A percentile compares a stretch with the other conserved stretches of the same genome.
Evolutionary conservation across 305 asterid species (phyloP).

Genomic region (Solanum chacoense): DNA sequence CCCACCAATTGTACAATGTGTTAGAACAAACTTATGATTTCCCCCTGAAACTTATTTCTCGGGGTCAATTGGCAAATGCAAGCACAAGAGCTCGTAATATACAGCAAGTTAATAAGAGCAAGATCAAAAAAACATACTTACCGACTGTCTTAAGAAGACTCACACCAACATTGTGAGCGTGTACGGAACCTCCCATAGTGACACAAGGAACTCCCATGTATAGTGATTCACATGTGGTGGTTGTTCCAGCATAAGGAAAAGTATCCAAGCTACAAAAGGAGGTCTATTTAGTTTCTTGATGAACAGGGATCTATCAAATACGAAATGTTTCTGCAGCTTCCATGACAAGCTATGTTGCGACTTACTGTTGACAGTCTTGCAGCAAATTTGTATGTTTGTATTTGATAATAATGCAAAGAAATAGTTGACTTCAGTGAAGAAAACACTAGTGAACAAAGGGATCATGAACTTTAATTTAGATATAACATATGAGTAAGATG

Average conservation of each 20-base stretch:
- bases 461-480: neutral
- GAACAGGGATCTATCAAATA: neutral
- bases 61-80: neutral
- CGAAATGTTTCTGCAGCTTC: neutral
- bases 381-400: neutral
- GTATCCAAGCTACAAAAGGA: slow-evolving; percentile 74
- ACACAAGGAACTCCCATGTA: slow-evolving; percentile 99
- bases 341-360: neutral
- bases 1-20: neutral
- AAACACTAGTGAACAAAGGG: neutral
- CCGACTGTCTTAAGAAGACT: slow-evolving; percentile 84
- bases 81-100: neutral
- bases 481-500: neutral
- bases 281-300: neutral
- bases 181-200: slow-evolving; percentile 93
- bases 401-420: neutral
- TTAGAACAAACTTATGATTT: neutral
- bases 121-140: slow-evolving; percentile 18
- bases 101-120: neutral
- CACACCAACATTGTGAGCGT: slow-evolving; percentile 97
- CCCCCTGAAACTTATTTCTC: neutral
- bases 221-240: slow-evolving; percentile 96
- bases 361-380: neutral
- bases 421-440: neutral
- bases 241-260: slow-evolving; percentile 98